Percentiles rank a stretch among this genome's conserved stretches.
Conservation (phyloP, 805 yeast species). For the Saccharomycopsis guyanensis region DNA sequence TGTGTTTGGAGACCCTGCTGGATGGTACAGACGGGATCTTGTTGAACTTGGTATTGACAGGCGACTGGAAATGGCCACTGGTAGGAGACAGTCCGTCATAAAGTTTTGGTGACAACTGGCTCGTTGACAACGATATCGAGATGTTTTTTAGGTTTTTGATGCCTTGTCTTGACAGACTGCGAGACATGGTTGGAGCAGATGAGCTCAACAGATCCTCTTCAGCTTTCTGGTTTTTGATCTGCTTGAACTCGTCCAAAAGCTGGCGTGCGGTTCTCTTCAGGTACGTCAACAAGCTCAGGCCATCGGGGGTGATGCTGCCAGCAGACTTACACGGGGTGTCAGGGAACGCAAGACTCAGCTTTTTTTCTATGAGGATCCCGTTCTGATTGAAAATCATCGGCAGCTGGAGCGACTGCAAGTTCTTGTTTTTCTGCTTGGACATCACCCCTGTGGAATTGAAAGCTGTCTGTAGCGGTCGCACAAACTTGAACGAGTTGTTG, state of each 20-base stretch:
- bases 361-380: conserved; percentile 18
- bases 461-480: conserved; percentile 80
- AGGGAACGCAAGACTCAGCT: conserved; percentile 12
- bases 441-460: conserved; percentile 68
- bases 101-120: neutral
- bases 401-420: conserved; percentile 6
- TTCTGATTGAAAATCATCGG: conserved; percentile 18
- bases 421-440: conserved; percentile 46
- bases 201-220: neutral
- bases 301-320: conserved; percentile 1
- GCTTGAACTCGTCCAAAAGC: conserved; percentile 12
- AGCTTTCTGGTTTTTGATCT: neutral
- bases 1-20: neutral
- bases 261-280: conserved; percentile 7
- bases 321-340: conserved; percentile 20
- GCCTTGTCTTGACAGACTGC: neutral
- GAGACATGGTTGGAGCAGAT: neutral
- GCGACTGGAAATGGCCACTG: conserved; percentile 3
- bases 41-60: conserved; percentile 1
- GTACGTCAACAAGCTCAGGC: neutral
- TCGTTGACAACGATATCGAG: neutral
- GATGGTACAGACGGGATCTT: neutral
- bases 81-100: conserved; percentile 1
- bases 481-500: conserved; percentile 50
- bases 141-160: neutral